phyloP scores from a whole-genome alignment of 768 basidiomycete species.

The Hypholoma fasciculare region DNA sequence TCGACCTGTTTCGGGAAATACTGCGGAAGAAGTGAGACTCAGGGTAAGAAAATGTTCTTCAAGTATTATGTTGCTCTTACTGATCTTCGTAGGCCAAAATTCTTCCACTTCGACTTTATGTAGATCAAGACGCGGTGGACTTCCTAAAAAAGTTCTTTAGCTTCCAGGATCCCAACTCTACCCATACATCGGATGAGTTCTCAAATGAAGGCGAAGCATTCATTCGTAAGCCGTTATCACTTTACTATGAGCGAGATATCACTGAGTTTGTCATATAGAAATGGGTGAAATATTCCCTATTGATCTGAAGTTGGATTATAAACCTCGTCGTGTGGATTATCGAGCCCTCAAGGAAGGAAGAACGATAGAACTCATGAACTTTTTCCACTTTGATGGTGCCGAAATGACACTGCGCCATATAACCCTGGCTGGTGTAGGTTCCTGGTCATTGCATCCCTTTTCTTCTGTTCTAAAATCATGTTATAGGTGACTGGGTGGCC shows the following conservation, averaged over 20 bases:
- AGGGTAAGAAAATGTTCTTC: slow-evolving; percentile 49
- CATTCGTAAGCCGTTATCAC: slow-evolving; percentile 27
- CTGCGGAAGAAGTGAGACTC: slow-evolving; percentile 76
- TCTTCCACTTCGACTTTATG: slow-evolving; percentile 86
- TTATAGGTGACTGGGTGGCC: slow-evolving; percentile 92
- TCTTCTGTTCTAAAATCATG: background rate
- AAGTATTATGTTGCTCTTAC: background rate
- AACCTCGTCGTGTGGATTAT: slow-evolving; percentile 96
- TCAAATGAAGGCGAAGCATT: slow-evolving; percentile 46
- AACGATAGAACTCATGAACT: slow-evolving; percentile 98
- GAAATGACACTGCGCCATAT: slow-evolving; percentile 98
- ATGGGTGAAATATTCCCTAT: slow-evolving; percentile 94
- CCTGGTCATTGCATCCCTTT: slow-evolving; percentile 3
- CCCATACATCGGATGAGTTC: slow-evolving; percentile 26
- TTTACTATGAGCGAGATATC: background rate
- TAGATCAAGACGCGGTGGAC: slow-evolving; percentile 98
- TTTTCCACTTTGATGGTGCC: slow-evolving; percentile 99
- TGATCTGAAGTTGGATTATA: slow-evolving; percentile 96
- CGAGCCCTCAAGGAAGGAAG: slow-evolving; percentile 84
- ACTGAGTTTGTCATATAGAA: slow-evolving; percentile 46
- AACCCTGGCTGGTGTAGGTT: slow-evolving; percentile 83
- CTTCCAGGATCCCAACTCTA: slow-evolving; percentile 67
- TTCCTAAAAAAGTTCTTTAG: slow-evolving; percentile 96
- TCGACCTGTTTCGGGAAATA: slow-evolving; percentile 65
- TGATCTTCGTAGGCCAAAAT: slow-evolving; percentile 70